A percentile compares a stretch with the other conserved stretches of the same genome.
Evolutionary conservation across 805 yeast genomes (phyloP).

Genomic region (Starmerella stellata): DNA sequence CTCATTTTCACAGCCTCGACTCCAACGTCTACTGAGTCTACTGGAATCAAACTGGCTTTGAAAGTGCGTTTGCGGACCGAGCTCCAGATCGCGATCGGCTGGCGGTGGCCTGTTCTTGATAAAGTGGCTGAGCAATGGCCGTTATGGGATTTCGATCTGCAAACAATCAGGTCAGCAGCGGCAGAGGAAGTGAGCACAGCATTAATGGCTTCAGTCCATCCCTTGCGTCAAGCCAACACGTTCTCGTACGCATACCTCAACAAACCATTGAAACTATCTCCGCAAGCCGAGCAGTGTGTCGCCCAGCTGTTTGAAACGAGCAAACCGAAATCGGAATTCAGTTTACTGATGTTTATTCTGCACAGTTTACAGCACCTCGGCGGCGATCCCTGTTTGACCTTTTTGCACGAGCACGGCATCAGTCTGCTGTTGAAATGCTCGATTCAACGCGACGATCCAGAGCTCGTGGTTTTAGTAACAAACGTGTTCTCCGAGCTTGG

Average conservation of each 20-base stretch:
- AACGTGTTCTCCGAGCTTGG: slow-evolving; percentile 31
- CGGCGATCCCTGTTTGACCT: slow-evolving; percentile 36
- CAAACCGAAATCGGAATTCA: slow-evolving; percentile 3
- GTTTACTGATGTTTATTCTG: slow-evolving; percentile 13
- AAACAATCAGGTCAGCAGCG: slow-evolving; percentile 9
- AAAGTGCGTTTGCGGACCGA: slow-evolving; percentile 6
- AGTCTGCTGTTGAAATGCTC: slow-evolving; percentile 54
- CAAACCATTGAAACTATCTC: not conserved
- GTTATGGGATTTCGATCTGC: slow-evolving; percentile 9
- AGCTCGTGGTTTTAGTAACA: slow-evolving; percentile 30
- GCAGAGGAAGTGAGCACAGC: slow-evolving; percentile 6
- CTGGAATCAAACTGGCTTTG: slow-evolving; percentile 10
- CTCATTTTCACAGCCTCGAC: not conserved
- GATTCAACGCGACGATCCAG: slow-evolving; percentile 63
- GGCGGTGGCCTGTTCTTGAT: slow-evolving; percentile 3
- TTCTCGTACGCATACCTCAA: not conserved
- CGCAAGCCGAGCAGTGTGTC: not conserved
- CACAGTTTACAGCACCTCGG: slow-evolving; percentile 37
- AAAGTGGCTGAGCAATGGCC: slow-evolving; percentile 3
- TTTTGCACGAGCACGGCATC: slow-evolving; percentile 34
- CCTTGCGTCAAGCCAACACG: not conserved
- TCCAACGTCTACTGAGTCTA: slow-evolving; percentile 5
- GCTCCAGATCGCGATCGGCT: slow-evolving; percentile 1
- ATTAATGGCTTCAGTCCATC: not conserved
- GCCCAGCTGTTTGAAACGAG: slow-evolving; percentile 2